Conservation (phyloP, 805 yeast genomes). For the Yamadazyma scolyti region DNA sequence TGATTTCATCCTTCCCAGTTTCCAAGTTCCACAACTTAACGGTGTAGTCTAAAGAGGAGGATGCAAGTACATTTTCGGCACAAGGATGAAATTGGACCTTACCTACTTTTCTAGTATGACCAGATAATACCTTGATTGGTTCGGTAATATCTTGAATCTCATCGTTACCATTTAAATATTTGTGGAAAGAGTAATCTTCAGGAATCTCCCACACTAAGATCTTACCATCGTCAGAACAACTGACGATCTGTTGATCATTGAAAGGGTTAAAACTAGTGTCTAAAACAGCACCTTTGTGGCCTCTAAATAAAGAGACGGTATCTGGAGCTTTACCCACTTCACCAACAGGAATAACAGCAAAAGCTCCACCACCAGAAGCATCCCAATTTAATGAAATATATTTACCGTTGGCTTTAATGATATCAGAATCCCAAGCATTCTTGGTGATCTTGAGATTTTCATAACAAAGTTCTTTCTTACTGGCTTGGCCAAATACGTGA, state of each 20-base stretch:
- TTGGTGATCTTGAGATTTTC: constrained; percentile 77
- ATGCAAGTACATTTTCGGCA: constrained; percentile 81
- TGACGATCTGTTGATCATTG: constrained; percentile 66
- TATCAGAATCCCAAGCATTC: constrained; percentile 95
- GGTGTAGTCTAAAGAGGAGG: constrained; percentile 86
- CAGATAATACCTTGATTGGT: constrained; percentile 68
- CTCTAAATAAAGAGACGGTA: constrained; percentile 87
- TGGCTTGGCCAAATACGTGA: constrained; percentile 90
- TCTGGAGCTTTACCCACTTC: constrained; percentile 95
- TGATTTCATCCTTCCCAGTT: constrained; percentile 63
- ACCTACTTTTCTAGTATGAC: constrained; percentile 94
- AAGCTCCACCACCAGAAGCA: constrained; percentile 96
- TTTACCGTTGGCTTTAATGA: constrained; percentile 82
- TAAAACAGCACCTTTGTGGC: constrained; percentile 91
- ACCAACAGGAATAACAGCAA: constrained; percentile 82
- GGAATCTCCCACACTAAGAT: constrained; percentile 89
- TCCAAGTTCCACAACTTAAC: constrained; percentile 89
- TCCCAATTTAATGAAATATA: constrained; percentile 89
- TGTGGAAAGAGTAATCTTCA: constrained; percentile 67
- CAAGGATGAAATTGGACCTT: constrained; percentile 87
- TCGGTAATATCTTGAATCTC: constrained; percentile 58
- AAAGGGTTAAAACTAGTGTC: constrained; percentile 97
- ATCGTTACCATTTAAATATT: constrained; percentile 50
- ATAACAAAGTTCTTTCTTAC: constrained; percentile 64
- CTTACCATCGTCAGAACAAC: constrained; percentile 77